phyloP scores from a whole-genome alignment of 495 filamentous ascomycete species.

The Hyaloscypha variabilis region DNA sequence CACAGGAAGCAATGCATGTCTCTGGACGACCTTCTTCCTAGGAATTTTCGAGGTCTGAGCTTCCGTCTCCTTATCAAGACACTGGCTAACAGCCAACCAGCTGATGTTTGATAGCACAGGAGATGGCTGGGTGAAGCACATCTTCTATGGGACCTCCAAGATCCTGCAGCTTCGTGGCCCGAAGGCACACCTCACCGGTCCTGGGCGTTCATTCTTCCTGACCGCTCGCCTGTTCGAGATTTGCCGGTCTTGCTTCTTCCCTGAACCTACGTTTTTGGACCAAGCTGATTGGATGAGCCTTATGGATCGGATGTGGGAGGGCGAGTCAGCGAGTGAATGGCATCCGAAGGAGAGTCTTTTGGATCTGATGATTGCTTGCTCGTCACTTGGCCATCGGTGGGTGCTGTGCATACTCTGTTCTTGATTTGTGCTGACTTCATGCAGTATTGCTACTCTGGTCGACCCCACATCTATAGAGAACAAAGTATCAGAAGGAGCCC shows the following conservation, averaged over 20 bases:
- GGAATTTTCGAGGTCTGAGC: conserved; percentile 25
- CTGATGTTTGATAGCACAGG: conserved; percentile 30
- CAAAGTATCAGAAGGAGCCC: background rate
- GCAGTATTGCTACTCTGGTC: too few species aligned
- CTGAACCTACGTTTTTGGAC: conserved; percentile 18
- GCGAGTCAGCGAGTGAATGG: background rate
- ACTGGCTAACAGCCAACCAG: background rate
- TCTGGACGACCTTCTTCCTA: conserved; percentile 30
- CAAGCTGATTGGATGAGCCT: conserved; percentile 14
- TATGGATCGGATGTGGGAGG: conserved; percentile 12
- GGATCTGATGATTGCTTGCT: conserved; percentile 25
- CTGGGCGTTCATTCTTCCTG: conserved; percentile 25
- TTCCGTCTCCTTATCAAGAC: background rate
- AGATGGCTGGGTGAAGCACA: conserved; percentile 28
- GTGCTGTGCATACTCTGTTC: background rate
- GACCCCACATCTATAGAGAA: background rate
- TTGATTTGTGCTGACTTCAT: background rate
- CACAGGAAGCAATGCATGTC: conserved; percentile 4
- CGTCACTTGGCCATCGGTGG: conserved; percentile 18
- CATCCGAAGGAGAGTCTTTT: conserved; percentile 29
- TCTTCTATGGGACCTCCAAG: conserved; percentile 28
- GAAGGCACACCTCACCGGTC: conserved; percentile 1
- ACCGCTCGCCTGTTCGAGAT: conserved; percentile 27
- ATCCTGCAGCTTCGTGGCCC: conserved; percentile 25
- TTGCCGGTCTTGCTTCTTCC: conserved; percentile 24